A percentile compares a stretch with the other conserved stretches of the same genome.
These are phyloP conservation scores for Knufia petricola DNA, from an alignment of 2,329 filamentous ascomycete species.

Conservation along the genomic window DNA sequence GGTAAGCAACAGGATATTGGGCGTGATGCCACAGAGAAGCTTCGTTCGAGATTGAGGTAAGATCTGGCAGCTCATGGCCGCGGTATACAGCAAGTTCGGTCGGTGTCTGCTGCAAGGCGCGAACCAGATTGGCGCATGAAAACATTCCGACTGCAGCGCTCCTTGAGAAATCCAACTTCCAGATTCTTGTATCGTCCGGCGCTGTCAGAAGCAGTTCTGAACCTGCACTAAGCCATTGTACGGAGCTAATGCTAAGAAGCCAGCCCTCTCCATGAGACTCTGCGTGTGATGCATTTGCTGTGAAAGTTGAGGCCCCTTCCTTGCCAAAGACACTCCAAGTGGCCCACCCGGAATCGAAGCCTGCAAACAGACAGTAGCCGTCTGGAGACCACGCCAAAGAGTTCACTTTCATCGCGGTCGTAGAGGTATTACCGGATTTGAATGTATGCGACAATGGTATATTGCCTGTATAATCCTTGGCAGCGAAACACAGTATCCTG, in stretches of 20 bases:
- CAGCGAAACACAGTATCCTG: constrained; percentile 78
- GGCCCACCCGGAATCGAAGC: constrained; percentile 86
- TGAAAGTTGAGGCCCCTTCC: constrained; percentile 73
- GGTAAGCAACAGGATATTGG: constrained; percentile 72
- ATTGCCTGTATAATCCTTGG: constrained; percentile 85
- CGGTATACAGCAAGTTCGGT: constrained; percentile 85
- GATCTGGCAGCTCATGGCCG: constrained; percentile 81
- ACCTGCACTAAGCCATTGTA: constrained; percentile 78
- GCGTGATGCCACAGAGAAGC: constrained; percentile 91
- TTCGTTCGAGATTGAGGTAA: constrained; percentile 85
- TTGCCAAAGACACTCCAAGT: constrained; percentile 98
- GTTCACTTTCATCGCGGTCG: constrained; percentile 60
- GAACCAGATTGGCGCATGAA: constrained; percentile 78
- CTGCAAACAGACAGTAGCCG: constrained; percentile 90
- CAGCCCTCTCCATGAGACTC: constrained; percentile 66
- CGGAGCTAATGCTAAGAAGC: constrained; percentile 68
- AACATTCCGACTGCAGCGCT: constrained; percentile 91
- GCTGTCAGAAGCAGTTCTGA: constrained; percentile 72
- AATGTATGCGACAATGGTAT: constrained; percentile 79
- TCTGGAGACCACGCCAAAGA: constrained; percentile 83
- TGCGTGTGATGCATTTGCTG: constrained; percentile 54
- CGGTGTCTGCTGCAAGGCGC: constrained; percentile 80
- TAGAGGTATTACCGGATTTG: constrained; percentile 55
- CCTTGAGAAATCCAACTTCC: constrained; percentile 83
- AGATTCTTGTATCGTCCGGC: constrained; percentile 65